A percentile compares a stretch with the other conserved stretches of the same genome.
Evolutionary conservation across 192 early-diverging fungal genomes (phyloP).

Genomic region (Geranomyces michiganensis): DNA sequence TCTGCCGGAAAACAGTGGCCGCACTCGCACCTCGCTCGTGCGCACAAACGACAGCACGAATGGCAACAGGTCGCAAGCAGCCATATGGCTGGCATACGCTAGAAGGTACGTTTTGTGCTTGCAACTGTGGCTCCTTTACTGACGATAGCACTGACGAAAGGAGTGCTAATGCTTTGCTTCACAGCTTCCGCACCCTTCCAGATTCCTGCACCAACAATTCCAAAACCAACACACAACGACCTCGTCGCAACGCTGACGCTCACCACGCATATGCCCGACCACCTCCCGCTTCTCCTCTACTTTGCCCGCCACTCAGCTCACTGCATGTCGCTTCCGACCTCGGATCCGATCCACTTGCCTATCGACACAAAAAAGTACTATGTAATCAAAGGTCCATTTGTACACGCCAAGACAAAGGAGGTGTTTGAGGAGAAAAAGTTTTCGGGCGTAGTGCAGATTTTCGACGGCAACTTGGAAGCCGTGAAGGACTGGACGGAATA

Average conservation of each 20-base stretch:
- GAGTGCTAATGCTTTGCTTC: neutral
- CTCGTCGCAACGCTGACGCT: constrained; percentile 79
- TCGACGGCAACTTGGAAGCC: constrained; percentile 73
- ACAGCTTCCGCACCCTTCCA: constrained; percentile 25
- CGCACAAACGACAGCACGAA: no score
- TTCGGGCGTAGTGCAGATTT: constrained; percentile 77
- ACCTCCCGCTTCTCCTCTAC: constrained; percentile 83
- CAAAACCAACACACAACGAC: constrained; percentile 63
- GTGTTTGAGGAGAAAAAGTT: constrained; percentile 93
- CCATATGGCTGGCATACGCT: constrained; percentile 7
- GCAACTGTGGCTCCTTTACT: neutral
- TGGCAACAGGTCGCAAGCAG: neutral
- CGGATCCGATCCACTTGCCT: constrained; percentile 70
- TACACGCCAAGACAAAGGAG: constrained; percentile 95
- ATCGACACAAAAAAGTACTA: constrained; percentile 79
- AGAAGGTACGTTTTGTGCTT: neutral
- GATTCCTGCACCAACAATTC: constrained; percentile 37
- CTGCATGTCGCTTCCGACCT: constrained; percentile 71
- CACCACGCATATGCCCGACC: constrained; percentile 76
- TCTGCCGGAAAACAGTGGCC: no score
- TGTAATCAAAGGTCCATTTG: constrained; percentile 89
- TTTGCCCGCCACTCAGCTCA: constrained; percentile 84
- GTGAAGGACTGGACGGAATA: constrained; percentile 82
- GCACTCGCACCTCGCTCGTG: no score
- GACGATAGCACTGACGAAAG: neutral